These are phyloP conservation scores for Rutstroemia sp. DNA, from an alignment of 2,329 filamentous ascomycete genomes.

Conservation along the genomic window DNA sequence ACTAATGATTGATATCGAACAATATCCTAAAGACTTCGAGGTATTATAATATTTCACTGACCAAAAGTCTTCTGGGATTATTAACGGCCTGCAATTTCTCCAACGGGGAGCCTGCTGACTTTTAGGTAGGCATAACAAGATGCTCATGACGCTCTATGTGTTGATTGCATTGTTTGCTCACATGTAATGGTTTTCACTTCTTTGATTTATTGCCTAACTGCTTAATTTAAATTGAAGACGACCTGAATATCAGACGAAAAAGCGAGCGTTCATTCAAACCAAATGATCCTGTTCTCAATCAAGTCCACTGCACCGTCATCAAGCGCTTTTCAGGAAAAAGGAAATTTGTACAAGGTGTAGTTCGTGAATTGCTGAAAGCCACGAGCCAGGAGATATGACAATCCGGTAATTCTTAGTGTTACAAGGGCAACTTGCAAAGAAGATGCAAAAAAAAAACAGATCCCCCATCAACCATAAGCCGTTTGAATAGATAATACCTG, in stretches of 20 bases:
- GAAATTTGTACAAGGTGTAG: conserved; percentile 25
- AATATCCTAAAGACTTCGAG: too few species aligned
- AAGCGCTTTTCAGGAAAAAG: conserved; percentile 18
- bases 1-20: too few species aligned
- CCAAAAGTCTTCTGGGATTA: too few species aligned
- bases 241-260: conserved; percentile 19
- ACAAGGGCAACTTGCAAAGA: conserved; percentile 24
- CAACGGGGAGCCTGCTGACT: background rate
- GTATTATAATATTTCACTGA: too few species aligned
- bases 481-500: background rate
- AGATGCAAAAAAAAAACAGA: conserved; percentile 12
- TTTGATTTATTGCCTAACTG: conserved; percentile 15
- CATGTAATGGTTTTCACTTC: background rate
- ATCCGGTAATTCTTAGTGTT: conserved; percentile 26
- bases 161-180: background rate
- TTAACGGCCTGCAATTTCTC: too few species aligned
- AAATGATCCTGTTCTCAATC: conserved; percentile 14
- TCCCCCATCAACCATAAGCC: background rate
- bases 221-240: conserved; percentile 17
- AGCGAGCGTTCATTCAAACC: conserved; percentile 20
- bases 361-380: conserved; percentile 17
- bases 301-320: conserved; percentile 7
- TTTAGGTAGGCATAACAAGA: background rate
- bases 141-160: background rate
- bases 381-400: conserved; percentile 14